phyloP scores from a whole-genome alignment of 805 yeast species.

The Candida rishiriensis region DNA sequence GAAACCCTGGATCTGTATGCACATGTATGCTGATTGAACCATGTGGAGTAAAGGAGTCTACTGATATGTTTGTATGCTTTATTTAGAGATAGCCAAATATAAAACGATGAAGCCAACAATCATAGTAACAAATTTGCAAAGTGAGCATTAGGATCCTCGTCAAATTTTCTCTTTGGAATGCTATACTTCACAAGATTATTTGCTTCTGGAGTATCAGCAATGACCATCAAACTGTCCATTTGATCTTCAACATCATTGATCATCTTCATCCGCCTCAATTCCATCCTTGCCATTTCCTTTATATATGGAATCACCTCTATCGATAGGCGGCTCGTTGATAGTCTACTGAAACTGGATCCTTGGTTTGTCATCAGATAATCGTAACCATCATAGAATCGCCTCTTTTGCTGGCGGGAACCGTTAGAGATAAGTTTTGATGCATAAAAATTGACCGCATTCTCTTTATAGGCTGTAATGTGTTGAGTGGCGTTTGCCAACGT shows the following conservation, averaged over 20 bases:
- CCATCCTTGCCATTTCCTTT: conserved; percentile 26
- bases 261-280: conserved; percentile 11
- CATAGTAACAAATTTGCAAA: not conserved
- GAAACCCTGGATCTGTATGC: too few relatives aligned
- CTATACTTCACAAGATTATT: not conserved
- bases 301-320: conserved; percentile 25
- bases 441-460: conserved; percentile 20
- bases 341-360: conserved; percentile 17
- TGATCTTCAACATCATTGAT: not conserved
- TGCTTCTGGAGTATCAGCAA: too few relatives aligned
- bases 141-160: not conserved
- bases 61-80: too few relatives aligned
- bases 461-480: not conserved
- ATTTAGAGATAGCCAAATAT: too few relatives aligned
- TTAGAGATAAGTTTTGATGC: conserved; percentile 20
- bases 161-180: not conserved
- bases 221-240: not conserved
- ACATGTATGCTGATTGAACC: too few relatives aligned
- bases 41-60: too few relatives aligned
- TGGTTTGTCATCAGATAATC: conserved; percentile 21
- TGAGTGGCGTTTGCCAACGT: not conserved
- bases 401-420: conserved; percentile 21
- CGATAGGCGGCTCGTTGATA: conserved; percentile 9
- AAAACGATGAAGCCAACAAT: too few relatives aligned
- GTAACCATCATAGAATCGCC: conserved; percentile 15